phyloP scores from a whole-genome alignment of 1,139 yeast species.

The Wickerhamomyces sp. region DNA sequence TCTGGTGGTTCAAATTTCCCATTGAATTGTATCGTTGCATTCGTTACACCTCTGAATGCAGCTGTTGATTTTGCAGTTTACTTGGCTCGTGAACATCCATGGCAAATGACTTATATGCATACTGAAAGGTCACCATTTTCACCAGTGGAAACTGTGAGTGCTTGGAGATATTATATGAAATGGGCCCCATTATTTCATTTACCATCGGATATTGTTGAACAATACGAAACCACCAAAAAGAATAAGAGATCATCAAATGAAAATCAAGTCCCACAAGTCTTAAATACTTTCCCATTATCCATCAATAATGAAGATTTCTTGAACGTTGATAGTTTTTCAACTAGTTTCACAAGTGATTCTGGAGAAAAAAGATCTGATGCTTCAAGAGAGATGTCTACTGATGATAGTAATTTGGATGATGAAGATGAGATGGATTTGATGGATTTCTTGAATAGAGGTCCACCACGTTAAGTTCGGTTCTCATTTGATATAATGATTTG shows the following conservation, averaged over 20 bases:
- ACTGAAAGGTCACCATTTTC: slow-evolving; percentile 15
- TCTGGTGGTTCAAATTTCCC: slow-evolving; percentile 52
- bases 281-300: neutral
- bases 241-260: neutral
- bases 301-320: slow-evolving; percentile 5
- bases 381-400: slow-evolving; percentile 1
- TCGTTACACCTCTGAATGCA: slow-evolving; percentile 78
- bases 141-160: slow-evolving; percentile 16
- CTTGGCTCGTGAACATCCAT: slow-evolving; percentile 72
- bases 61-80: slow-evolving; percentile 74
- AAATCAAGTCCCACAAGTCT: neutral
- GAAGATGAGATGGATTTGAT: slow-evolving; percentile 43
- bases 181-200: slow-evolving; percentile 38
- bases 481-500: too few species aligned
- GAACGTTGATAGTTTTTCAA: slow-evolving; percentile 3
- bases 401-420: slow-evolving; percentile 14
- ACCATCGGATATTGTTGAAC: slow-evolving; percentile 30
- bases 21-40: slow-evolving; percentile 63
- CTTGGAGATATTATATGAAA: slow-evolving; percentile 36
- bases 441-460: slow-evolving; percentile 44
- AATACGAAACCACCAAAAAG: slow-evolving; percentile 1
- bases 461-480: too few species aligned
- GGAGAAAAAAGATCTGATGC: neutral
- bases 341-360: neutral
- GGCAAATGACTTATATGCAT: slow-evolving; percentile 39